Base-by-base conservation (phyloP, 257 asterid species). In the Gynochthodes officinalis region DNA sequence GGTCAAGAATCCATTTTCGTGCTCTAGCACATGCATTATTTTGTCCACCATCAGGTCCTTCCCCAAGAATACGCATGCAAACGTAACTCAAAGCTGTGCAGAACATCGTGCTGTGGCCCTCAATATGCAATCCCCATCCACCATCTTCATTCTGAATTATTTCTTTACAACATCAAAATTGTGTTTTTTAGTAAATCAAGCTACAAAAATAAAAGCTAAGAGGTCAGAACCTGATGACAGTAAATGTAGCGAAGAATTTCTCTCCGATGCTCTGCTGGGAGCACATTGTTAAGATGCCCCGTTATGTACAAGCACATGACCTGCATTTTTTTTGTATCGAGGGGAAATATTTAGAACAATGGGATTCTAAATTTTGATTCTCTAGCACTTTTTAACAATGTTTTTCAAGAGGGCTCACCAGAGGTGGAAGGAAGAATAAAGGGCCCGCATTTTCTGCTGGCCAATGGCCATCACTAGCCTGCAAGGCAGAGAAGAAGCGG, bases 391-490 rank as follows among this genome's bases (percentile, higher is more conserved):
- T 23, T n/a, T 58, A 28, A 21, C 10, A 58, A 13, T 58, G 64
- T 12, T 7, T 33, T 60, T 60, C 44, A 32, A 33, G 44, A 18
- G 4, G 49, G 61, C 77, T 81, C 25, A 19, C n/a, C 30, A 0
- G 4, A 35, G 4, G 25, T 14, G 11, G 14, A 19, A 60, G 3
- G 10, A 13, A 53, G 9, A 53, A 53, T 7, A 21, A 6, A 52
- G 28, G 7, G 7, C 58, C 58, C 19, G 23, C 19, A 52, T 19
- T 4, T 52, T 52, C 27, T n/a, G 92, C 94, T 0, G 97, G 96
- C 97, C 97, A 90, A 58, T 90, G 96, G 53, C 97, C 97, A 54
- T 90, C 97, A 53, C 69, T 75, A 14, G 97, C 96, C 82, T 90
- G 97, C 85, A 90, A 74, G 44, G 97, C 96, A 6, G 92, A 86